Percentiles rank a stretch among this genome's conserved stretches.
Evolutionary conservation across 1,139 yeast genomes (phyloP).

Genomic region (Suhomyces wounanorum): DNA sequence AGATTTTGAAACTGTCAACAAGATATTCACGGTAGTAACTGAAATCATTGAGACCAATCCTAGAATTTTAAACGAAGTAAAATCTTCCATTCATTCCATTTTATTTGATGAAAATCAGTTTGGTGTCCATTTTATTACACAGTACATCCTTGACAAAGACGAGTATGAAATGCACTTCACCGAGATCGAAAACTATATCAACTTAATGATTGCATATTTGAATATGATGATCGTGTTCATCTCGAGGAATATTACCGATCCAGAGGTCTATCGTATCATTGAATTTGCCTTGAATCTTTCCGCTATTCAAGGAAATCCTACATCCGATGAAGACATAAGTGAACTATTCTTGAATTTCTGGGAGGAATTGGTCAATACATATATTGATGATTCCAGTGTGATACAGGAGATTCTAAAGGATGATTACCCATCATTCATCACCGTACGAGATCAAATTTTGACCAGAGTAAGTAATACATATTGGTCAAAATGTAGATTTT

Average conservation of each 20-base stretch:
- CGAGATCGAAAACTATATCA: constrained; percentile 50
- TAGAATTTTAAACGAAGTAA: constrained; percentile 35
- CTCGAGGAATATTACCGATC: constrained; percentile 46
- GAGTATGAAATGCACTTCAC: constrained; percentile 39
- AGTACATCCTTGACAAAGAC: constrained; percentile 24
- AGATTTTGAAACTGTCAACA: constrained; percentile 24
- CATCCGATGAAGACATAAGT: constrained; percentile 68
- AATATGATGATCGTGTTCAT: constrained; percentile 54
- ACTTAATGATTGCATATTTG: constrained; percentile 53
- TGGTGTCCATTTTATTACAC: constrained; percentile 37
- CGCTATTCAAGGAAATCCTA: constrained; percentile 59
- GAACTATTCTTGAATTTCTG: constrained; percentile 75
- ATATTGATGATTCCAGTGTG: constrained; percentile 54
- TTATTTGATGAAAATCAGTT: constrained; percentile 43
- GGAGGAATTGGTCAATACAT: constrained; percentile 71
- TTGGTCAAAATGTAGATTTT: constrained; percentile 58
- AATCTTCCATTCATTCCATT: constrained; percentile 22
- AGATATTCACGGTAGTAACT: constrained; percentile 38
- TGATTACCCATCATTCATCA: constrained; percentile 24
- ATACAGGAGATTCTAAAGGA: constrained; percentile 34
- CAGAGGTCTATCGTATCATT: constrained; percentile 41
- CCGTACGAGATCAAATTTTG: constrained; percentile 40
- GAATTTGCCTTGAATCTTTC: constrained; percentile 59
- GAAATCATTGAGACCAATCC: constrained; percentile 53
- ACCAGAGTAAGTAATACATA: constrained; percentile 53